These are phyloP conservation scores for Tricholoma hemisulphureum DNA, from an alignment of 768 basidiomycete species.

Conservation along the genomic window DNA sequence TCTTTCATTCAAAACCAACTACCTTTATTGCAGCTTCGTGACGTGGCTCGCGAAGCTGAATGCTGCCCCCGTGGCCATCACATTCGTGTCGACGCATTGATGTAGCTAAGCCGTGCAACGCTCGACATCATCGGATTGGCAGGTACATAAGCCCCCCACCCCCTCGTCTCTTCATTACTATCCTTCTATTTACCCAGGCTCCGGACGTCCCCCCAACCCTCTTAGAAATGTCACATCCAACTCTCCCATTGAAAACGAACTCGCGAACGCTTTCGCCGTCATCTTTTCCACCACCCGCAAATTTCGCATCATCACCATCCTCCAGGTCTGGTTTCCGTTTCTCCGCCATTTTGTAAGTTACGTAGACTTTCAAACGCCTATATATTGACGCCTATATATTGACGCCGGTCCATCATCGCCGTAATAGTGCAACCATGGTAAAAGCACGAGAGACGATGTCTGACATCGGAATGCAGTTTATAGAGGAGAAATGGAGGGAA, in stretches of 20 bases:
- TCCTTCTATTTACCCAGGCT: slow-evolving; percentile 41
- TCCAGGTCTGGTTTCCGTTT: slow-evolving; percentile 59
- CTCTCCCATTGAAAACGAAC: slow-evolving; percentile 43
- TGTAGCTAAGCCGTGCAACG: slow-evolving; percentile 57
- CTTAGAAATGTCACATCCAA: slow-evolving; percentile 24
- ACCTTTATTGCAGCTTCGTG: slow-evolving; percentile 40
- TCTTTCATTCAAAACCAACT: slow-evolving; percentile 1
- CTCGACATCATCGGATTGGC: slow-evolving; percentile 69
- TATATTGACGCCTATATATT: background rate
- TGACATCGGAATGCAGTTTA: slow-evolving; percentile 52
- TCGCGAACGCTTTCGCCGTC: slow-evolving; percentile 52
- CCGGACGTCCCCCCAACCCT: slow-evolving; percentile 59
- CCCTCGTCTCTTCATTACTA: background rate
- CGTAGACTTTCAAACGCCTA: background rate
- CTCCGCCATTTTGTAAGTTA: slow-evolving; percentile 51
- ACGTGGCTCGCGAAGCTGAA: slow-evolving; percentile 38
- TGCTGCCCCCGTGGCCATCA: background rate
- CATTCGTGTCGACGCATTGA: slow-evolving; percentile 49
- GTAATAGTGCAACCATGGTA: slow-evolving; percentile 42
- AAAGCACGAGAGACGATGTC: slow-evolving; percentile 47
- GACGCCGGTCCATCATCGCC: slow-evolving; percentile 37
- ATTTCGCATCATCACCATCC: slow-evolving; percentile 50
- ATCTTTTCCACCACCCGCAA: slow-evolving; percentile 54
- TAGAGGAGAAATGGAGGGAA: slow-evolving; percentile 46
- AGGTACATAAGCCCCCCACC: slow-evolving; percentile 31